Base-by-base conservation (phyloP, 192 early-diverging fungal species). In the Dissophora ornata region DNA sequence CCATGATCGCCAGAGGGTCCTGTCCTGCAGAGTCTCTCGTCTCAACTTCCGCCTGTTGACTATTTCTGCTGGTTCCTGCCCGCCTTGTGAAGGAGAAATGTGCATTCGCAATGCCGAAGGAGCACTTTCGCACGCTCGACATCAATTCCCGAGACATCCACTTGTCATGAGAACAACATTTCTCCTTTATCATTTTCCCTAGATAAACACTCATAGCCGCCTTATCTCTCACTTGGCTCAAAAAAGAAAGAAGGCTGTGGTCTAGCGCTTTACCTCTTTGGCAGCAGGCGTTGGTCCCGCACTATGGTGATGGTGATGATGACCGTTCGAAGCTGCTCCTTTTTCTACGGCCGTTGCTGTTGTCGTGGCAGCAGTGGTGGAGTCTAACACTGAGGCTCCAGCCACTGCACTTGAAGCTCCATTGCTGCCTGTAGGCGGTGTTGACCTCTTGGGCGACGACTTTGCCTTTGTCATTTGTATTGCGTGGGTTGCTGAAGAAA, bases 361-460 rank as follows among this genome's bases (percentile, higher is more conserved):
- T 44, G 61, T 40, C 9, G 28, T 15, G 1, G 22, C 0, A 51
- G 59, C 32, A 32, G 25, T 33, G 36, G 11, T 45, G 42, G 28
- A 25, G 21, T 32, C 55, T 42, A 36, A 41, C 36, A 38, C 36
- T 6, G 44, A 45, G 5, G 12, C 12, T 38, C 36, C 36, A 38
- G 36, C 36, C 36, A 19, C 52, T 54, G 52, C n/a, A 34, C 47
- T 38, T 38, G 36, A 9, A 38, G 36, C n/a, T n/a, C n/a, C n/a
- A n/a, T n/a, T 22, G 47, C 52, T 59, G 67, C 45, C 62, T 28
- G 60, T 29, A 13, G 61, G 62, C 55, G 70, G 70, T 49, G 60
- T 41, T 8, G 70, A 73, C 56, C 70, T 54, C 61, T 57, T 73
- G 25, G 70, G 70, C n/a, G 61, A n/a, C n/a, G n/a, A 63, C 46